These are phyloP conservation scores for Globisporangium paddicum DNA, from an alignment of 352 stramenopile genomes.

Conservation along the genomic window DNA sequence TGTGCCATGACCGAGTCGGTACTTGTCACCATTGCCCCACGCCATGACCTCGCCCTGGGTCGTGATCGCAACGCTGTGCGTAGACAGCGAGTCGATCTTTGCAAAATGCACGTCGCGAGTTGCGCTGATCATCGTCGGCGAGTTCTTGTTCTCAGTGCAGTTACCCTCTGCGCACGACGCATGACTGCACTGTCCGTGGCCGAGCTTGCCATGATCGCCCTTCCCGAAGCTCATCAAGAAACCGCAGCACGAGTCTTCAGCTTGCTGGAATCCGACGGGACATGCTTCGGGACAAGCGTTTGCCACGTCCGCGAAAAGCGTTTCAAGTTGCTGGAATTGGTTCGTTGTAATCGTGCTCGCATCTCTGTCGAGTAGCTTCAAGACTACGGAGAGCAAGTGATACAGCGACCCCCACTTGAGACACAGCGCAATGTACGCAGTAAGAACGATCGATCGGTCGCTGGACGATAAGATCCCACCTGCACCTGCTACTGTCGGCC, in stretches of 20 bases:
- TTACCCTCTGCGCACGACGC: conserved; percentile 61
- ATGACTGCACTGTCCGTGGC: conserved; percentile 70
- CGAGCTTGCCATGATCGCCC: conserved; percentile 79
- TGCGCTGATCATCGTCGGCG: conserved; percentile 55
- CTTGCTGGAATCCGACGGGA: conserved; percentile 9
- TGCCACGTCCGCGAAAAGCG: conserved; percentile 40
- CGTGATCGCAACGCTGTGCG: conserved; percentile 74
- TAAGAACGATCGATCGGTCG: conserved; percentile 31
- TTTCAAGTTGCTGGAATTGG: conserved; percentile 24
- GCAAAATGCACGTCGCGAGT: conserved; percentile 43
- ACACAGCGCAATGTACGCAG: conserved; percentile 54
- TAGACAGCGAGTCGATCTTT: conserved; percentile 83
- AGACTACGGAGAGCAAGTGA: conserved; percentile 41
- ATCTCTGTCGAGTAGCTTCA: conserved; percentile 32
- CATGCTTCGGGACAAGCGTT: conserved; percentile 21
- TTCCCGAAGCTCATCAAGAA: conserved; percentile 85
- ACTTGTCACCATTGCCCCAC: conserved; percentile 86
- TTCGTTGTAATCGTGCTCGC: conserved; percentile 3
- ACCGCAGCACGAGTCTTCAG: conserved; percentile 29
- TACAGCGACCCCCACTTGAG: conserved; percentile 64
- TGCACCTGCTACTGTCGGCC: neutral
- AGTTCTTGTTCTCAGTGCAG: conserved; percentile 79
- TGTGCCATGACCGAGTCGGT: conserved; percentile 66
- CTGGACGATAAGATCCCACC: conserved; percentile 7
- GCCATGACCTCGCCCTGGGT: conserved; percentile 58